These are phyloP conservation scores for Boletus fagicola DNA, from an alignment of 768 basidiomycete species.

Conservation along the genomic window DNA sequence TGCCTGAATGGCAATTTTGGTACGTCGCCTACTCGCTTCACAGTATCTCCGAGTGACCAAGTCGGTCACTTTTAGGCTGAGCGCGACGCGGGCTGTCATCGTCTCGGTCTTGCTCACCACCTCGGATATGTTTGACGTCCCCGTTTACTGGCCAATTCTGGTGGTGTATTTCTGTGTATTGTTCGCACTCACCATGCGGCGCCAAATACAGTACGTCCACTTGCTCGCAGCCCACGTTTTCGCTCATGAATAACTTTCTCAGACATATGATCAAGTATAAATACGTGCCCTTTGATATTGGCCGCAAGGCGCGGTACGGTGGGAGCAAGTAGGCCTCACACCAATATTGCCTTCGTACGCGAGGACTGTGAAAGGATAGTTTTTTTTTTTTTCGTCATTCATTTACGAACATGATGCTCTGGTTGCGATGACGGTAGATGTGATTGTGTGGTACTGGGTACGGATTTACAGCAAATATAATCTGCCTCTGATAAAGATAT, in stretches of 20 bases:
- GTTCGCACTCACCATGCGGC: conserved; percentile 91
- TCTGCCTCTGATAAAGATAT: conserved; percentile 14
- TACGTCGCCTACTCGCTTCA: conserved; percentile 31
- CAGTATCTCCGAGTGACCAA: conserved; percentile 1
- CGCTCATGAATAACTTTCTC: conserved; percentile 11
- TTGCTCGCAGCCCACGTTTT: background rate
- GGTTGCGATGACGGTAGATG: conserved; percentile 21
- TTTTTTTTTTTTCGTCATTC: conserved; percentile 8
- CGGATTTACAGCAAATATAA: conserved; percentile 31
- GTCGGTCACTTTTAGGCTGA: conserved; percentile 59
- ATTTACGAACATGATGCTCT: conserved; percentile 12
- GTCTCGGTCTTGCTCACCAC: conserved; percentile 78
- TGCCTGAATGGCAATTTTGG: conserved; percentile 99
- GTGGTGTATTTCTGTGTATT: conserved; percentile 96
- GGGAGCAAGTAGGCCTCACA: conserved; percentile 40
- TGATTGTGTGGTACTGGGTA: conserved; percentile 22
- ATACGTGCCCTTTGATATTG: conserved; percentile 94
- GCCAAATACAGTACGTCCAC: conserved; percentile 84
- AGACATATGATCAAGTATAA: conserved; percentile 99
- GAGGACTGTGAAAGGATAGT: conserved; percentile 6
- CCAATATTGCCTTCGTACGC: background rate
- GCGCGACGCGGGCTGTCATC: conserved; percentile 84
- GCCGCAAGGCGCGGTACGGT: conserved; percentile 88
- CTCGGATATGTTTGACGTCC: conserved; percentile 88
- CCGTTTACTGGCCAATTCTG: conserved; percentile 99